phyloP scores from a whole-genome alignment of 2,329 filamentous ascomycete genomes.

The Fusarium verticillioides region DNA sequence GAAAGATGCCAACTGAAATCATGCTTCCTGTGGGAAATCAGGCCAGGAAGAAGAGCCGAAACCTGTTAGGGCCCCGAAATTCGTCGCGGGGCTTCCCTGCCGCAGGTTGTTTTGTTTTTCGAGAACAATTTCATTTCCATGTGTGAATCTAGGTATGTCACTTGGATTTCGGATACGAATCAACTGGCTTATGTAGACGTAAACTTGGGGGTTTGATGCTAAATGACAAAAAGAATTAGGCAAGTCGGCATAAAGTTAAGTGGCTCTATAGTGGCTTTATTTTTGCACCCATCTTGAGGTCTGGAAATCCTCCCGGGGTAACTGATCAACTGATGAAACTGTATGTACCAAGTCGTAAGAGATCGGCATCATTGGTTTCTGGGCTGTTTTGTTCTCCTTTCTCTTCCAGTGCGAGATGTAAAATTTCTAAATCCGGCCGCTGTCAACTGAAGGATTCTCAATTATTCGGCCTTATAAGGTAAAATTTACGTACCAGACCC shows the following conservation, averaged over 20 bases:
- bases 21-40: conserved; percentile 20
- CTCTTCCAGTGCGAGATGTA: neutral
- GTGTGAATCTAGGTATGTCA: conserved; percentile 3
- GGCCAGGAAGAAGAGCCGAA: conserved; percentile 38
- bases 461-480: conserved; percentile 3
- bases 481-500: conserved; percentile 26
- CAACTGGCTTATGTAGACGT: neutral
- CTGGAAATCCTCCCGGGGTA: neutral
- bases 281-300: neutral
- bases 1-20: conserved; percentile 31
- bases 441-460: conserved; percentile 4
- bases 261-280: neutral
- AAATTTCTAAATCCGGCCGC: neutral
- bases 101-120: conserved; percentile 10
- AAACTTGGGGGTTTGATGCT: neutral
- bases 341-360: neutral
- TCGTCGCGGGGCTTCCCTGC: conserved; percentile 29
- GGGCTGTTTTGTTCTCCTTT: neutral
- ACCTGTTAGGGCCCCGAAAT: conserved; percentile 40
- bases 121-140: conserved; percentile 21
- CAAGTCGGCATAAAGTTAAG: neutral
- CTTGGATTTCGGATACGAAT: neutral
- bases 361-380: neutral
- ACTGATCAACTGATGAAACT: neutral
- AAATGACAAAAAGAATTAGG: neutral